Evolutionary conservation across 805 yeast species (phyloP), one percentile per base, ranked within the genome.

Genomic region (Starmerella bombicola): DNA sequence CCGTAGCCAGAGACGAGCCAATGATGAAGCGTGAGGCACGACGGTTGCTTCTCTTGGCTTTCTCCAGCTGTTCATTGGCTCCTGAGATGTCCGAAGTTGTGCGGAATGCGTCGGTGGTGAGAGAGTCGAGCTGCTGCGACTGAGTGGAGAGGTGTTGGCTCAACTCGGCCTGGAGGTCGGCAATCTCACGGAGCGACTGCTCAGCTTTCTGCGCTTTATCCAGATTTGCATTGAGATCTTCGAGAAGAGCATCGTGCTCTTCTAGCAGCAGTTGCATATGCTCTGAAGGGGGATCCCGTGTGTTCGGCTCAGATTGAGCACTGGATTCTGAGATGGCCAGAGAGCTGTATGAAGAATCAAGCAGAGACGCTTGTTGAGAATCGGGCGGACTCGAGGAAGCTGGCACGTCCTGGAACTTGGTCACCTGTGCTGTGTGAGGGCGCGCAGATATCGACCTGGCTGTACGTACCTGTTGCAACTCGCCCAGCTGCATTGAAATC

Each of bases 101-200:
- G 46, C 74, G 74, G 45, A 74, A 75, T 45, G 81, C 86, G 45
- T 76, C 76, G 43, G 76, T 78, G 35, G 75, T 58, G 47, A 85
- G 63, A 30, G 67, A 64, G 37, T 71, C 67, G 13, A 85, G 79
- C 55, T 73, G 76, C 39, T 78, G 79, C 5, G 79, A 74, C 59
- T 85, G 96, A 1, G 73, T 58, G 19, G 73, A 72, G 35, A 85
- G 64, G 55, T 86, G 93, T 40, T 76, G 65, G 10, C 82, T 69
- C 40, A 85, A 65, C 54, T 82, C 91, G 19, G 76, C 67, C 54
- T 85, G 88, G 46, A 86, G 59, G 40, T 76, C 72, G 1, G 85
- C 70, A 32, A 86, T 78, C 54, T 83, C 95, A 17, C 53, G 51
- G 49, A 64, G 54, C 21, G 66, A 59, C 48, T 53, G 54, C 46